phyloP scores from a whole-genome alignment of 495 filamentous ascomycete genomes.

The Penicillium antarcticum region DNA sequence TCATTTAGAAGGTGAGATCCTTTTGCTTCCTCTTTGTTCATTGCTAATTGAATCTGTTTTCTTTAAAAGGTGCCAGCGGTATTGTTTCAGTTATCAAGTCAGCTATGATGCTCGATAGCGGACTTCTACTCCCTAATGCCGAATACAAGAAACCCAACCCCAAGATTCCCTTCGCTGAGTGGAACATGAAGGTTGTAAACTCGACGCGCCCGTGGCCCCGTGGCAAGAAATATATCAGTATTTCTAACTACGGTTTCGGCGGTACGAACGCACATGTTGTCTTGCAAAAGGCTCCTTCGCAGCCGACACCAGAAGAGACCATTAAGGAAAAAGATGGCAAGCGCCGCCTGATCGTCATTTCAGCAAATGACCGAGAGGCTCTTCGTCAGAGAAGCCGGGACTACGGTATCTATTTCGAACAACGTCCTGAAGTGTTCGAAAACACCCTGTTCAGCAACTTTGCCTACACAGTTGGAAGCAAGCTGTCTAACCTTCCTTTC shows the following conservation, averaged over 20 bases:
- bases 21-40: too few species aligned
- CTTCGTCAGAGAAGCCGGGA: slow-evolving; percentile 20
- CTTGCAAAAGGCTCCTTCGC: slow-evolving; percentile 24
- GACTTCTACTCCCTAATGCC: slow-evolving; percentile 30
- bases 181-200: slow-evolving; percentile 24
- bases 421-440: slow-evolving; percentile 30
- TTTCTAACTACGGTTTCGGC: slow-evolving; percentile 65
- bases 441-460: slow-evolving; percentile 25
- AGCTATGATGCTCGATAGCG: slow-evolving; percentile 54
- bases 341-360: slow-evolving; percentile 21
- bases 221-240: slow-evolving; percentile 31
- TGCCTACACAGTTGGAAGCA: slow-evolving; percentile 24
- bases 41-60: too few species aligned
- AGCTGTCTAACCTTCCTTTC: slow-evolving; percentile 25
- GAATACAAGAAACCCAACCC: slow-evolving; percentile 35
- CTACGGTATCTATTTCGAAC: slow-evolving; percentile 30
- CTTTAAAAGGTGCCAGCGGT: slow-evolving; percentile 42
- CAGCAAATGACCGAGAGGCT: slow-evolving; percentile 26
- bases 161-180: slow-evolving; percentile 25
- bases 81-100: slow-evolving; percentile 59
- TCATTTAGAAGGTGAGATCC: slow-evolving; percentile 51
- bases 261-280: slow-evolving; percentile 61
- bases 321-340: slow-evolving; percentile 10
- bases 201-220: slow-evolving; percentile 15
- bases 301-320: slow-evolving; percentile 1